Percentiles rank a stretch among this genome's conserved stretches.
phyloP scores from a whole-genome alignment of 345 rosid genomes.

The Citrus australasica region DNA sequence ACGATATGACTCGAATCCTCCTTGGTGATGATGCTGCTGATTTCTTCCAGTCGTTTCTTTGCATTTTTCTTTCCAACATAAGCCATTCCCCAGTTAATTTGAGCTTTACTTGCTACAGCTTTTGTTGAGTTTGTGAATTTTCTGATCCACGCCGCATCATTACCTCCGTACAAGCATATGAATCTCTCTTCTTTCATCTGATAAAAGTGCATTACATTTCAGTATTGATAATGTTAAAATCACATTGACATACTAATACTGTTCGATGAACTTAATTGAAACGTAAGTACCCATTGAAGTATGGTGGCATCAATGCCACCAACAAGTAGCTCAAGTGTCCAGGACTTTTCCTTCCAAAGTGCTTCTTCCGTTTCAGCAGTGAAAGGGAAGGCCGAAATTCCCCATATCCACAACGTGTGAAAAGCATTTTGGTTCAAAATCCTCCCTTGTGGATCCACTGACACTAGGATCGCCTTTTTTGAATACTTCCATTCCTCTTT shows the following conservation, averaged over 20 bases:
- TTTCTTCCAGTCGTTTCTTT: slow-evolving; percentile 13
- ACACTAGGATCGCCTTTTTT: slow-evolving; percentile 25
- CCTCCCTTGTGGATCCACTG: slow-evolving; percentile 30
- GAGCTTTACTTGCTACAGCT: slow-evolving; percentile 9
- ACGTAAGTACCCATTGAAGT: slow-evolving; percentile 23
- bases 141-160: slow-evolving; percentile 31
- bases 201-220: not conserved
- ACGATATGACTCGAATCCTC: slow-evolving; percentile 20
- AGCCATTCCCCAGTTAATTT: slow-evolving; percentile 18
- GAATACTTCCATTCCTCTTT: slow-evolving; percentile 29
- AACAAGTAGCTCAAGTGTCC: slow-evolving; percentile 29
- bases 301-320: slow-evolving; percentile 25
- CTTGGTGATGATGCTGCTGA: not conserved
- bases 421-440: slow-evolving; percentile 19
- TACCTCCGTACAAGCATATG: slow-evolving; percentile 39
- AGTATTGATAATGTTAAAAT: not conserved
- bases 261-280: not conserved
- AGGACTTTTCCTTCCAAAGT: slow-evolving; percentile 29
- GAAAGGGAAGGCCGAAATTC: slow-evolving; percentile 25
- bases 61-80: slow-evolving; percentile 36
- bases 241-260: not conserved
- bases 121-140: slow-evolving; percentile 22
- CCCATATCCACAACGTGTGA: slow-evolving; percentile 33
- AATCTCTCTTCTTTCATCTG: slow-evolving; percentile 18
- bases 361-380: slow-evolving; percentile 21